Conservation (phyloP, 768 basidiomycete genomes). For the Gelatoporia subvermispora region DNA sequence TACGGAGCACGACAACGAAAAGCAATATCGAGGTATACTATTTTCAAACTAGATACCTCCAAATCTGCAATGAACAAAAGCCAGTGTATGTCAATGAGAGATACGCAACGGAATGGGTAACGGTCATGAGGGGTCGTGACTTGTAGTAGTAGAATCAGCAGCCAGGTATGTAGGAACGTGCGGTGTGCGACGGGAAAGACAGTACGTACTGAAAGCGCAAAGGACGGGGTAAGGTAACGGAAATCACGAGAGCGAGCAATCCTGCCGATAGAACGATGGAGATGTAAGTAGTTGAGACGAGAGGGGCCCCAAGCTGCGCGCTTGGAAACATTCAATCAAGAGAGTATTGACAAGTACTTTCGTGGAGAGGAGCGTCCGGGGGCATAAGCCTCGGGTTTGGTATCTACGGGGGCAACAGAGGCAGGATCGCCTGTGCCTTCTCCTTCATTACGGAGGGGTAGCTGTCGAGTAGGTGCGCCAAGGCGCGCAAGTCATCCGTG, state of each 20-base stretch:
- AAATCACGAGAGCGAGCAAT: not conserved
- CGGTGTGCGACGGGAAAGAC: not conserved
- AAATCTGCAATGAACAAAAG: no score
- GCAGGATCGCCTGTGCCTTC: slow-evolving; percentile 43
- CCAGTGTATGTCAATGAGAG: no score
- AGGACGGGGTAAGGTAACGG: not conserved
- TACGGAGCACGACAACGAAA: no score
- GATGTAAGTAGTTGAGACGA: not conserved
- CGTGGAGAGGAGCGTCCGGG: not conserved
- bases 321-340: no score
- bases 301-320: no score
- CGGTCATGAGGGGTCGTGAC: slow-evolving; percentile 7
- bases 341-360: no score
- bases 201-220: not conserved
- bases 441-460: slow-evolving; percentile 80
- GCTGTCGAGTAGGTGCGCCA: slow-evolving; percentile 85
- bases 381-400: not conserved
- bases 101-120: no score
- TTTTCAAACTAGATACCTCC: no score
- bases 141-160: not conserved
- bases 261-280: slow-evolving; percentile 4
- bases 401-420: slow-evolving; percentile 16
- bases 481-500: slow-evolving; percentile 76
- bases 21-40: no score
- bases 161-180: not conserved